Base-by-base conservation (phyloP, 768 basidiomycete genomes). In the Tulasnella calospora region DNA sequence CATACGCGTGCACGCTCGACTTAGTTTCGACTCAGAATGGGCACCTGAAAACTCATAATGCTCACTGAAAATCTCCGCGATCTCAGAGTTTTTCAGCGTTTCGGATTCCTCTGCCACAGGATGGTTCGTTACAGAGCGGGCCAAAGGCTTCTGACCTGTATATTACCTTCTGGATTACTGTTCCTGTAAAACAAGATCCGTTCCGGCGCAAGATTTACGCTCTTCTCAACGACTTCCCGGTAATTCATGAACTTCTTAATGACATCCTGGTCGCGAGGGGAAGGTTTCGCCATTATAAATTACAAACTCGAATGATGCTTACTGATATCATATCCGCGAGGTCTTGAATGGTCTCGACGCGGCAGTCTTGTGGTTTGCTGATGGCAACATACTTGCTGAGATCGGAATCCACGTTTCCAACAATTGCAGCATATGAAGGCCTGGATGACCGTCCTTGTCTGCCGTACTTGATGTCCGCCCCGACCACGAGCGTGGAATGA, bases 351-450 rank as follows among this genome's bases (percentile, higher is more conserved):
- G 94, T 93, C 81, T 94, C 94, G 80, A 89, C 88, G 0, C 91
- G 86, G 17, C 92, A 90, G 0, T 81, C 86, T 83, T 94, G 93
- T 3, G 91, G 91, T n/a, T 88, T 87, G 71, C 88, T 90, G 46
- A 88, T 90, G 47, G 86, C 86, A 41, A 87, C 79, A 79, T 94
- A 95, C 83, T 94, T 94, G 4, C 92, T 91, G 0, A n/a, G 5
- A 51, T n/a, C 51, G 1, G 51, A 23, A 82, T 95, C 94, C 41
- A 95, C 90, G 80, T 91, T 95, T 41, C 88, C 93, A 23, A 95
- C 94, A 9, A 95, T 85, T 12, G 93, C 87, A 0, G 94, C 92
- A 83, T 92, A 95, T 0, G 94, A 95, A 0, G 94, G 94, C 19
- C 27, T 35, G n/a, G 57, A 23, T 6, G 90, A 88, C 23, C 91